A percentile compares a stretch with the other conserved stretches of the same genome.
Conservation (phyloP, 2,329 filamentous ascomycete genomes). For the Ophiocordyceps unilateralis region DNA sequence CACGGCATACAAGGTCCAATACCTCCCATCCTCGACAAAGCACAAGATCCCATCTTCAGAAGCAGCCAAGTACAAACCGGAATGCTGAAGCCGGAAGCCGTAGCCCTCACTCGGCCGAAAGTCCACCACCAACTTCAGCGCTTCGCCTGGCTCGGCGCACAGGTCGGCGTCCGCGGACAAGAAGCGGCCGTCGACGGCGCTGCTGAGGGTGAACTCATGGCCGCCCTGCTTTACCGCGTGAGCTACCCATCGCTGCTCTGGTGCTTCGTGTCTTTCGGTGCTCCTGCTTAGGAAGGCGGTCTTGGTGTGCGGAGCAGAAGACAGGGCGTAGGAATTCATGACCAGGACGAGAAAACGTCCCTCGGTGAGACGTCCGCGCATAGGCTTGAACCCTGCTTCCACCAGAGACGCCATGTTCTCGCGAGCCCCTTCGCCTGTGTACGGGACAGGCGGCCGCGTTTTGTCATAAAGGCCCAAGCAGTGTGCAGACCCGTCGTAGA, state of each 20-base stretch:
- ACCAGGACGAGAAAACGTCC: conserved; percentile 36
- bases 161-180: conserved; percentile 4
- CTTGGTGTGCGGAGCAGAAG: conserved; percentile 10
- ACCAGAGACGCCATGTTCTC: conserved; percentile 20
- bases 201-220: conserved; percentile 10
- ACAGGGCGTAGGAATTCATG: conserved; percentile 23
- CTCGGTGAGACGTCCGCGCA: conserved; percentile 33
- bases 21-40: background rate
- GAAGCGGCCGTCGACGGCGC: conserved; percentile 7
- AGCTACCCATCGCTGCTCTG: conserved; percentile 30
- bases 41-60: background rate
- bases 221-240: conserved; percentile 18
- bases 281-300: conserved; percentile 1
- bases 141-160: conserved; percentile 1
- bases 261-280: conserved; percentile 15
- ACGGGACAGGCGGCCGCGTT: conserved; percentile 28
- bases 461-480: conserved; percentile 22
- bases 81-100: conserved; percentile 3
- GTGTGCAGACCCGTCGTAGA: conserved; percentile 25
- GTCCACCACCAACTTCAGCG: conserved; percentile 5
- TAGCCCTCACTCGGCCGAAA: conserved; percentile 8
- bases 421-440: conserved; percentile 18
- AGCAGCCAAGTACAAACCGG: conserved; percentile 1
- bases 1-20: conserved; percentile 3
- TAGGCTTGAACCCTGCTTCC: conserved; percentile 36